A percentile compares a stretch with the other conserved stretches of the same genome.
Conservation (phyloP, 2,329 filamentous ascomycete genomes). For the Hypoxylon sp. region DNA sequence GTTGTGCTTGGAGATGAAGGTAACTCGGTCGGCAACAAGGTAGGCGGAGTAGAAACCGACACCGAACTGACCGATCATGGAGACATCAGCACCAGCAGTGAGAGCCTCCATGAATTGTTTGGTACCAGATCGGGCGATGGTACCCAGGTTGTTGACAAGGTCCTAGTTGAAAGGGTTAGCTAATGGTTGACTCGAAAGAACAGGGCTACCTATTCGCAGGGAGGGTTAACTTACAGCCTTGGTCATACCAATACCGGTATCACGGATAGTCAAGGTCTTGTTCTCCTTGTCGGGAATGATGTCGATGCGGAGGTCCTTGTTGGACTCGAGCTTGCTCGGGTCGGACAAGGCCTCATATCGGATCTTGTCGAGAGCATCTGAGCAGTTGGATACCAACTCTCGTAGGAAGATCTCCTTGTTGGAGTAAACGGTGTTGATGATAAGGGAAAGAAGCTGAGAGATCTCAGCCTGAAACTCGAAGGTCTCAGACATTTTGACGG, state of each 20-base stretch:
- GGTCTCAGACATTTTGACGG: slow-evolving; percentile 85
- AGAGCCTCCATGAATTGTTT: slow-evolving; percentile 99
- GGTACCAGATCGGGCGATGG: slow-evolving; percentile 97
- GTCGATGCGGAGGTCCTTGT: slow-evolving; percentile 98
- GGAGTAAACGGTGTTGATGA: slow-evolving; percentile 99
- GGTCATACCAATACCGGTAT: slow-evolving; percentile 99
- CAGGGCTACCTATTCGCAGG: not conserved
- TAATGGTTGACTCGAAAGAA: slow-evolving; percentile 23
- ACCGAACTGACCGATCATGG: slow-evolving; percentile 99
- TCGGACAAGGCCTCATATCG: slow-evolving; percentile 98
- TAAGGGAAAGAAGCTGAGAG: slow-evolving; percentile 98
- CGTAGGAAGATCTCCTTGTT: slow-evolving; percentile 99
- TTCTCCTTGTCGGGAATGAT: slow-evolving; percentile 97
- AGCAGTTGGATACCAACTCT: slow-evolving; percentile 98
- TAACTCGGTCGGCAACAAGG: slow-evolving; percentile 96
- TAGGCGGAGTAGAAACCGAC: slow-evolving; percentile 99
- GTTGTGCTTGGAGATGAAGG: slow-evolving; percentile 97
- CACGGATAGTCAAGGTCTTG: slow-evolving; percentile 96
- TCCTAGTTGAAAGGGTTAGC: slow-evolving; percentile 69
- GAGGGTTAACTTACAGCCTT: slow-evolving; percentile 81
- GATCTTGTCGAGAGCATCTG: slow-evolving; percentile 99
- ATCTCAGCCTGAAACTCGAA: slow-evolving; percentile 99
- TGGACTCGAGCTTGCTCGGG: slow-evolving; percentile 93
- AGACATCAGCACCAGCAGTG: slow-evolving; percentile 97
- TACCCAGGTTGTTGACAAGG: slow-evolving; percentile 99